Conservation (phyloP, 208 protist species). For the Trypanosoma lewisi region DNA sequence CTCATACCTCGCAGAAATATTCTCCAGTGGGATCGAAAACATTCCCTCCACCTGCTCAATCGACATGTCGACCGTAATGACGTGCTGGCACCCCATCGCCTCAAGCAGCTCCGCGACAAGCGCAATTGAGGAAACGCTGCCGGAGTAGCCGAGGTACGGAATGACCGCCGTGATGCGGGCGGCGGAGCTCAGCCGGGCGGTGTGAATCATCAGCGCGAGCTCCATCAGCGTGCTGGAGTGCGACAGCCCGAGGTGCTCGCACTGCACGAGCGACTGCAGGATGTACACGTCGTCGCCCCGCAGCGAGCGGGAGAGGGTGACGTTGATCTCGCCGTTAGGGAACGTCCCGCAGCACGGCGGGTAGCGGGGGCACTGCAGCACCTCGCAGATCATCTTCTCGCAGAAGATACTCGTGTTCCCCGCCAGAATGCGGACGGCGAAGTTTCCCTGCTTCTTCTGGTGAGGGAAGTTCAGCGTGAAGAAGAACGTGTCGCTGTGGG, state of each 20-base stretch:
- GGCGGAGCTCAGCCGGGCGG: conserved; percentile 71
- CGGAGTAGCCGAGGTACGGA: conserved; percentile 91
- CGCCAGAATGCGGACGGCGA: conserved; percentile 70
- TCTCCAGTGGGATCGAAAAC: conserved; percentile 93
- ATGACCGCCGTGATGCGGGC: conserved; percentile 91
- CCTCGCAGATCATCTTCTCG: conserved; percentile 80
- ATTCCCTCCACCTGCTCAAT: conserved; percentile 93
- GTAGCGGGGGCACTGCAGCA: conserved; percentile 60
- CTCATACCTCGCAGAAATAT: conserved; percentile 82
- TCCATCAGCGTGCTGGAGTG: conserved; percentile 91
- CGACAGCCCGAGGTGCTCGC: conserved; percentile 82
- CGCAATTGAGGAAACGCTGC: conserved; percentile 92
- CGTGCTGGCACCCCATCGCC: conserved; percentile 84
- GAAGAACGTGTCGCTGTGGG: conserved; percentile 79
- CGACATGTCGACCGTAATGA: conserved; percentile 92
- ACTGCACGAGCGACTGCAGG: conserved; percentile 86
- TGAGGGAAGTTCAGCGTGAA: conserved; percentile 60
- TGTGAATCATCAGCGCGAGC: conserved; percentile 86
- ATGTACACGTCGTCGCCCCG: conserved; percentile 95
- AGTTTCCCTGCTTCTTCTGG: conserved; percentile 57
- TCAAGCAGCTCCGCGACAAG: conserved; percentile 90
- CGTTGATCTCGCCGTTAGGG: conserved; percentile 81
- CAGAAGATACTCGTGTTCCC: conserved; percentile 54
- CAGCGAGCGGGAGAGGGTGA: conserved; percentile 84
- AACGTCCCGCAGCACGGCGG: conserved; percentile 63